phyloP scores from a whole-genome alignment of 192 early-diverging fungal genomes.

The Dimargaris verticillata region DNA sequence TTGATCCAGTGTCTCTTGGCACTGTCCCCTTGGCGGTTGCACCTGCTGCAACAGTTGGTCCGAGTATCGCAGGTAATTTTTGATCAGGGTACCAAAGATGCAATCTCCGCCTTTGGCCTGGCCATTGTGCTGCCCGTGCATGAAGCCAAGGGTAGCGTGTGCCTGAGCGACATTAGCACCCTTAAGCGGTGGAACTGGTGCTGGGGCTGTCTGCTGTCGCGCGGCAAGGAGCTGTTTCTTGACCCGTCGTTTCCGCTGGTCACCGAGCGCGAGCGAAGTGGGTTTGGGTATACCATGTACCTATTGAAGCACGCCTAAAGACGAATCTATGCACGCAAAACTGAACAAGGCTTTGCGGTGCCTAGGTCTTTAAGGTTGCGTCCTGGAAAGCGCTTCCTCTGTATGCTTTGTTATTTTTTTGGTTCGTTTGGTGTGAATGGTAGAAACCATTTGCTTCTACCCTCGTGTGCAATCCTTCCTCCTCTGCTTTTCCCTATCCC shows the following conservation, averaged over 20 bases:
- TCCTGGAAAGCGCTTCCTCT: too few relatives aligned
- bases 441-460: too few relatives aligned
- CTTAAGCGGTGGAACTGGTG: constrained; percentile 10
- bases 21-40: constrained; percentile 9
- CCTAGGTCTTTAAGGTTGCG: too few relatives aligned
- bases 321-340: too few relatives aligned
- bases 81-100: constrained; percentile 3
- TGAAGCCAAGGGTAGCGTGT: constrained; percentile 3
- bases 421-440: too few relatives aligned
- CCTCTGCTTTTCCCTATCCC: too few relatives aligned
- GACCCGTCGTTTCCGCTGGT: not conserved
- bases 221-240: constrained; percentile 3
- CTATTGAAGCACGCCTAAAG: constrained; percentile 4
- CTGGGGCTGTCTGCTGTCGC: constrained; percentile 8
- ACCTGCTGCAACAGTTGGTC: constrained; percentile 2
- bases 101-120: constrained; percentile 3
- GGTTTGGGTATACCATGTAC: constrained; percentile 12
- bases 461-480: too few relatives aligned
- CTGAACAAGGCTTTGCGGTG: too few relatives aligned
- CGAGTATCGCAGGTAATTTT: not conserved
- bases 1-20: constrained; percentile 6
- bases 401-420: too few relatives aligned
- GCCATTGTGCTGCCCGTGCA: constrained; percentile 7
- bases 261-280: constrained; percentile 3
- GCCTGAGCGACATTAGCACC: not conserved